Evolutionary conservation across 2,329 filamentous ascomycete genomes (phyloP).

Genomic region (Zelopaecilomyces penicillatus): DNA sequence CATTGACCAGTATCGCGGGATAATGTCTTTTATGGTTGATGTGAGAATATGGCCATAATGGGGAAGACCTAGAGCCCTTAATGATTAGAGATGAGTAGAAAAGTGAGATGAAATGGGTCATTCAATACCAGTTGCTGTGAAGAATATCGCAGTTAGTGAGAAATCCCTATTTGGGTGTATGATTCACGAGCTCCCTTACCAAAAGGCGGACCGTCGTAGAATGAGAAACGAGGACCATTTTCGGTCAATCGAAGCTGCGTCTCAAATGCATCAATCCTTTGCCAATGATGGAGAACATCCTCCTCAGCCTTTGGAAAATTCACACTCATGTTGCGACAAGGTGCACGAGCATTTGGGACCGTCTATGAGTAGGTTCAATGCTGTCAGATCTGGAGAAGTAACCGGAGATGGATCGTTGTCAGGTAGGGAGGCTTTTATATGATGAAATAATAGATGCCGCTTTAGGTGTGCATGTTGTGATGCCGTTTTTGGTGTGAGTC

Average conservation of each 20-base stretch:
- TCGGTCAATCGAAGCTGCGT: conserved; percentile 47
- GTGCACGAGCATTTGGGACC: background rate
- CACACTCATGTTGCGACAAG: background rate
- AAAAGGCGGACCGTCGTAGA: conserved; percentile 74
- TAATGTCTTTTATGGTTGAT: conserved; percentile 88
- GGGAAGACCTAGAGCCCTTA: conserved; percentile 8
- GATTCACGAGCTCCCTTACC: background rate
- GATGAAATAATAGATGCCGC: too few relatives aligned
- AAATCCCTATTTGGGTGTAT: too few relatives aligned
- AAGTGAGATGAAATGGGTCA: background rate
- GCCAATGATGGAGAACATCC: conserved; percentile 14
- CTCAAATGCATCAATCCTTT: conserved; percentile 17
- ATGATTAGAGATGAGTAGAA: background rate
- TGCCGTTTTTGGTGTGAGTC: too few relatives aligned
- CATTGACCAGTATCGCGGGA: conserved; percentile 88
- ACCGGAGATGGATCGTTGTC: too few relatives aligned
- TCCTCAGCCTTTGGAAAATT: conserved; percentile 16
- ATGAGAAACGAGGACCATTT: conserved; percentile 71
- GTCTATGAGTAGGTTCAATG: too few relatives aligned
- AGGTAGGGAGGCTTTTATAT: too few relatives aligned
- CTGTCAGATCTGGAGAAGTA: too few relatives aligned
- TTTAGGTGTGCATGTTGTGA: too few relatives aligned
- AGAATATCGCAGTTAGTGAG: background rate
- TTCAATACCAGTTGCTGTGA: conserved; percentile 5
- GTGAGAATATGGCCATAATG: conserved; percentile 58